Base-by-base conservation (phyloP, 2,329 filamentous ascomycete species). In the Fusarium nematophilum region DNA sequence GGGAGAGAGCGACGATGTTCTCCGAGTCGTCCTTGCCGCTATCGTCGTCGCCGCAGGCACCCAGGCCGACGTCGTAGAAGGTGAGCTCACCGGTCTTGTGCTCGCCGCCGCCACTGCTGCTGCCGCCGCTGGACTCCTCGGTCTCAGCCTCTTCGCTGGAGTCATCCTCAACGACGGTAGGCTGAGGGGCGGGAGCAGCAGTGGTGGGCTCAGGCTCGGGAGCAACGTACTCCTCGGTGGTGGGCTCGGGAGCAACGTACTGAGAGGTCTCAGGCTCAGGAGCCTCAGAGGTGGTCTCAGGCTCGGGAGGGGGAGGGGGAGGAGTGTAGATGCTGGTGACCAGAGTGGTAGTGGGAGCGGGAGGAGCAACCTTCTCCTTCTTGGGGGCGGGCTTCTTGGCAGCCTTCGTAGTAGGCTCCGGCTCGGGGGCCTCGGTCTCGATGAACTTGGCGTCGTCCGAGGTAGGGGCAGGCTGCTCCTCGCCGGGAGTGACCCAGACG, bases 11-110 rank as follows among this genome's bases (percentile, higher is more conserved):
- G 53, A 95, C 86, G 56, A 92, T 86, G 71, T 84, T 79, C 15
- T 87, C 80, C 4, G 70, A 73, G 18, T 71, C 50, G 68, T 88
- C 86, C 61, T 75, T 71, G 68, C 86, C 86, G 39, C 79, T 71
- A 76, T 87, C 87, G 64, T 86, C 83, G 30, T 73, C 74, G 48
- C 90, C 91, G 70, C 92, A 95, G 17, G 88, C 76, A 55, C 89
- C 89, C 8, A 90, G 71, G 34, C 89, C 91, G 40, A 89, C 79
- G 33, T 81, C 77, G 78, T 91, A 96, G 81, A 86, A 93, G 55
- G 92, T 95, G 64, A 92, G 81, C 43, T 93, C 84, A 58, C 91
- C 91, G 1, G 71, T 70, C 77, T 76, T 74, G 65, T 64, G 54
- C 67, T 65, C 50, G 39, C 57, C 47, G 40, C 47, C 34, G 40